Evolutionary conservation across 2,329 filamentous ascomycete genomes (phyloP).

Genomic region (Claviceps lovelessii): DNA sequence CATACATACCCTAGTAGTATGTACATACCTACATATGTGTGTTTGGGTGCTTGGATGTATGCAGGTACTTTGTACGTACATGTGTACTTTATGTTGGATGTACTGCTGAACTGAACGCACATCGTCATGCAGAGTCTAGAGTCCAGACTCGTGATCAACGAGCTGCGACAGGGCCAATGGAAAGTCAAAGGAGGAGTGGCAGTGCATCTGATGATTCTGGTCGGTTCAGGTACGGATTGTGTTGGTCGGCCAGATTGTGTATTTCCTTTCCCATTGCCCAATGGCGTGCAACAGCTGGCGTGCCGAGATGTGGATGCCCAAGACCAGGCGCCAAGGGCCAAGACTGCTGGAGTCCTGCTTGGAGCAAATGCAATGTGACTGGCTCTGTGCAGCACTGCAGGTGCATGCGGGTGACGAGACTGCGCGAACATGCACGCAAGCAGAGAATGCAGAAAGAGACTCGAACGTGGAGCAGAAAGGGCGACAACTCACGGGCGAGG

Average conservation of each 20-base stretch:
- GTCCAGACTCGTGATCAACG: not conserved
- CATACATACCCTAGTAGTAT: not conserved
- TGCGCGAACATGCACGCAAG: not conserved
- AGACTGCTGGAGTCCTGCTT: not conserved
- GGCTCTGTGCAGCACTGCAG: not conserved
- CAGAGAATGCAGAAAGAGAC: not conserved
- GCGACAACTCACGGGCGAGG: not conserved
- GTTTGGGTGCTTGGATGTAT: too few species aligned
- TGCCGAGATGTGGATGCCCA: not conserved
- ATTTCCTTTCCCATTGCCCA: not conserved
- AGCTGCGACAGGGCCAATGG: not conserved
- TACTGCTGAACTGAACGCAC: too few species aligned
- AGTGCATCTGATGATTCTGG: not conserved
- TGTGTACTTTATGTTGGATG: too few species aligned
- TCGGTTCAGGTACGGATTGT: not conserved
- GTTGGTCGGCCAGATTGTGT: not conserved
- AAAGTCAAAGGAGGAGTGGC: not conserved
- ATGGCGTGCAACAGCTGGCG: not conserved
- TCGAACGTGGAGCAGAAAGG: not conserved
- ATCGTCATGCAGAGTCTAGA: not conserved
- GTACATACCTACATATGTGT: not conserved
- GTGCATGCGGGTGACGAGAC: not conserved
- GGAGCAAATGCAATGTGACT: too few species aligned
- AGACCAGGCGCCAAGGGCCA: not conserved
- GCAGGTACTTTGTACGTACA: too few species aligned